Evolutionary conservation across 768 basidiomycete genomes (phyloP).

Genomic region (button mushroom (Agaricus bisporus)): DNA sequence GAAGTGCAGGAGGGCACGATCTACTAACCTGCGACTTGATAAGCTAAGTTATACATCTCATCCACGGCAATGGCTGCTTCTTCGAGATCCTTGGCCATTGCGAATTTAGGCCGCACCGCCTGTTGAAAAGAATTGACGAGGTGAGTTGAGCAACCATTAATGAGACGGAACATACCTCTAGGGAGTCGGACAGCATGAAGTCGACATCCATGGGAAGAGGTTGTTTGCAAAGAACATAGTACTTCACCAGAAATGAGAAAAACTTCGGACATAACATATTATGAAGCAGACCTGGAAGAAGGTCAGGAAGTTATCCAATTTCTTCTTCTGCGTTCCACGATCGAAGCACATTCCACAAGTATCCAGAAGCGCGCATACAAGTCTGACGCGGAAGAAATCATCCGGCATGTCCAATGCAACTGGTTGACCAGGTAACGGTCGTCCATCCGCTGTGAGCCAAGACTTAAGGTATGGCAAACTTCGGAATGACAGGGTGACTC

Average conservation of each 20-base stretch:
- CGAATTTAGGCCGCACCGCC: constrained; percentile 83
- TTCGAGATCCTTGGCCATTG: constrained; percentile 65
- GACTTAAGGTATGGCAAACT: not conserved
- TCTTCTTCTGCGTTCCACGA: constrained; percentile 85
- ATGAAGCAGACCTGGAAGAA: constrained; percentile 77
- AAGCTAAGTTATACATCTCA: constrained; percentile 72
- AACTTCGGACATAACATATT: not conserved
- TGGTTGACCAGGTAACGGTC: constrained; percentile 73
- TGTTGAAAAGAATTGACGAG: constrained; percentile 18
- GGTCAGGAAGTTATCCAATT: constrained; percentile 84
- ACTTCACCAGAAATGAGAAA: constrained; percentile 29
- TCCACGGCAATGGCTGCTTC: constrained; percentile 88
- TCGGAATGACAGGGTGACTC: constrained; percentile 27
- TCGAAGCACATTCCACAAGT: constrained; percentile 99
- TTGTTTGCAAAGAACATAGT: constrained; percentile 88
- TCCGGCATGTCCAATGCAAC: constrained; percentile 86
- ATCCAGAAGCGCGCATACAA: constrained; percentile 89
- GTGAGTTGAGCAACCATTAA: not conserved
- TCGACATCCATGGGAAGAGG: constrained; percentile 95
- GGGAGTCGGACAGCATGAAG: constrained; percentile 92
- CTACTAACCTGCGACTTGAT: constrained; percentile 52
- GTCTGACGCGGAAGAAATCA: constrained; percentile 91
- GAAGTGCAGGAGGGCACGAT: not conserved
- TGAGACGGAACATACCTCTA: constrained; percentile 55
- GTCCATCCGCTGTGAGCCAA: constrained; percentile 65